These are phyloP conservation scores for Crithidia thermophila DNA, from an alignment of 208 protist genomes.

Conservation along the genomic window DNA sequence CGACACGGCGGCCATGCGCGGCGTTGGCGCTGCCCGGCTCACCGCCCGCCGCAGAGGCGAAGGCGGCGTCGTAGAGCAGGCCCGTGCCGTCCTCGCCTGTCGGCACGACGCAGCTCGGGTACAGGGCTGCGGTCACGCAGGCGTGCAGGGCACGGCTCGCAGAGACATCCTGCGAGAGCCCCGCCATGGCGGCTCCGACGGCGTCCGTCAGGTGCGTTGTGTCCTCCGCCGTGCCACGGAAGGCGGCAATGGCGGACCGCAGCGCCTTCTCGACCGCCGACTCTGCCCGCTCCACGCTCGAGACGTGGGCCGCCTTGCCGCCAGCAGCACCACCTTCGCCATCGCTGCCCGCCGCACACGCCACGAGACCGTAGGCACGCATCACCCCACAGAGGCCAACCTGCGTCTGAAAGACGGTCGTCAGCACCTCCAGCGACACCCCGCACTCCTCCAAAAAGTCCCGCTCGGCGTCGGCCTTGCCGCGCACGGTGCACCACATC, in stretches of 20 bases:
- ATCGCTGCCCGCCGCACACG: neutral
- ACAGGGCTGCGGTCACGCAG: conserved; percentile 70
- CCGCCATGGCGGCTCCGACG: conserved; percentile 30
- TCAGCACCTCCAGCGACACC: conserved; percentile 42
- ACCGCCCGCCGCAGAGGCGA: conserved; percentile 28
- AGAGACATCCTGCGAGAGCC: conserved; percentile 44
- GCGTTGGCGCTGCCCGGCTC: conserved; percentile 16
- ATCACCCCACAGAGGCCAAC: conserved; percentile 25
- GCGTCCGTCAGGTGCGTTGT: conserved; percentile 1
- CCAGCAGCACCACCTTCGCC: neutral
- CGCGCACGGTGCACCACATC: conserved; percentile 66
- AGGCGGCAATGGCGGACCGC: neutral
- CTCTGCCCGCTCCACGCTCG: conserved; percentile 8
- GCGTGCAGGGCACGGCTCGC: conserved; percentile 40
- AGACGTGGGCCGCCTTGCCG: neutral
- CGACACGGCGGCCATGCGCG: conserved; percentile 7
- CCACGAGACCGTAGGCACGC: conserved; percentile 12
- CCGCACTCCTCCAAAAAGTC: conserved; percentile 66
- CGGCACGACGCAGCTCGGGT: conserved; percentile 67
- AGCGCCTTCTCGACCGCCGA: conserved; percentile 17
- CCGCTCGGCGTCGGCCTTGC: conserved; percentile 26
- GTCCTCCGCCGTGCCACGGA: neutral
- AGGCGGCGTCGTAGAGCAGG: conserved; percentile 43
- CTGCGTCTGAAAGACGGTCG: conserved; percentile 37
- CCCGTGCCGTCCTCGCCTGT: conserved; percentile 29